Evolutionary conservation across 108 stramenopile genomes (phyloP), one percentile per base, ranked within the genome.

Genomic region (Cylindrotheca closterium): DNA sequence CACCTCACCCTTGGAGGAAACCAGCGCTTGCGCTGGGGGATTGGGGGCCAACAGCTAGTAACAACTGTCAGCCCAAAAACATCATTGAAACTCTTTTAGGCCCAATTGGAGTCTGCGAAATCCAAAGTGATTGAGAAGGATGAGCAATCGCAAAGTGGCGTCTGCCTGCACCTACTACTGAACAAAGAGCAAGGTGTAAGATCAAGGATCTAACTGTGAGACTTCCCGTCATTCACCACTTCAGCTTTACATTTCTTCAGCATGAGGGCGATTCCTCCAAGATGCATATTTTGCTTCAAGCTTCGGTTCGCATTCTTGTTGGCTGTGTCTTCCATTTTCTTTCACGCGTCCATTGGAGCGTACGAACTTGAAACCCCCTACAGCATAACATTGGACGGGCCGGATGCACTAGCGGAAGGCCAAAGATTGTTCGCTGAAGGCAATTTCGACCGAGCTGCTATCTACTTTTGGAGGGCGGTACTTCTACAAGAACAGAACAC

Each of bases 1-100:
- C 50, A 47, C 85, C 87, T 95, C 96, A 96, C 22, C 86, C 78
- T 58, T 87, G 49, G 58, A 84, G 92, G 63, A 95, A 89, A 22
- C 89, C 89, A 10, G 84, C 55, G 65, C 70, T n/a, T n/a, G n/a
- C n/a, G n/a, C n/a, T n/a, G n/a, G n/a, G n/a, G n/a, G n/a, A n/a
- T n/a, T n/a, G n/a, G n/a, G n/a, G n/a, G n/a, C n/a, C n/a, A n/a
- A n/a, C n/a, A n/a, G n/a, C n/a, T n/a, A n/a, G n/a, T n/a, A n/a
- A n/a, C n/a, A n/a, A n/a, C n/a, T n/a, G n/a, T n/a, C n/a, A n/a
- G n/a, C n/a, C n/a, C n/a, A n/a, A n/a, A n/a, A n/a, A n/a, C n/a
- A n/a, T n/a, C n/a, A n/a, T n/a, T n/a, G n/a, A n/a, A n/a, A n/a
- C n/a, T n/a, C n/a, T n/a, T n/a, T n/a, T n/a, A n/a, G n/a, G n/a